Percentiles rank a stretch among this genome's conserved stretches.
Evolutionary conservation across 2,329 filamentous ascomycete species (phyloP).

Genomic region (Sporothrix pallida): DNA sequence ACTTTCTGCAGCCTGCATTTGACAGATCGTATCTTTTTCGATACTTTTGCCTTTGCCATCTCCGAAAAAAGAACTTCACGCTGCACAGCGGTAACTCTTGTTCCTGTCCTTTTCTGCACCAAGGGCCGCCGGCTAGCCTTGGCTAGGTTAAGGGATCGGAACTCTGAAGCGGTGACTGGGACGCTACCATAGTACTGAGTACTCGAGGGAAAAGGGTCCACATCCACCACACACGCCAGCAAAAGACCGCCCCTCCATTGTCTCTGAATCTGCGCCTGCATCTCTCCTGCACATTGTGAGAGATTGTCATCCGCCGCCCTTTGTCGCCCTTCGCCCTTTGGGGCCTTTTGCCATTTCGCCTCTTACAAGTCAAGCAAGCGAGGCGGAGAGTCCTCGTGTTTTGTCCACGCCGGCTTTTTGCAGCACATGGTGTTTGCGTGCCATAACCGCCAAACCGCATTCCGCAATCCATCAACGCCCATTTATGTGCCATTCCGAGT

Average conservation of each 20-base stretch:
- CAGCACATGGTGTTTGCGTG: slow-evolving; percentile 25
- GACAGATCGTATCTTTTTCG: too few species aligned
- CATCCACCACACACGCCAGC: slow-evolving; percentile 29
- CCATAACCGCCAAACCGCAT: background rate
- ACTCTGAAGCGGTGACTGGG: slow-evolving; percentile 33
- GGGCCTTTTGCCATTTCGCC: slow-evolving; percentile 20
- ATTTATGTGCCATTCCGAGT: slow-evolving; percentile 17
- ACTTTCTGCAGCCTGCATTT: background rate
- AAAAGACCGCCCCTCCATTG: slow-evolving; percentile 29
- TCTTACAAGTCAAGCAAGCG: slow-evolving; percentile 24
- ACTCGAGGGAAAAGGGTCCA: slow-evolving; percentile 31
- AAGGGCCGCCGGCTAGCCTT: slow-evolving; percentile 23
- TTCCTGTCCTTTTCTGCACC: slow-evolving; percentile 25
- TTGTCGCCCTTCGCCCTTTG: background rate
- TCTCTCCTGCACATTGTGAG: background rate
- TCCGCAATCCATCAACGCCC: background rate
- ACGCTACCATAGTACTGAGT: slow-evolving; percentile 25
- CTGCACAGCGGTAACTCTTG: slow-evolving; percentile 14
- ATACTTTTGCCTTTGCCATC: background rate
- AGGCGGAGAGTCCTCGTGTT: slow-evolving; percentile 25
- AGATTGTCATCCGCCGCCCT: background rate
- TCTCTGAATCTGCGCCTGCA: background rate
- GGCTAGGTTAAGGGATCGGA: slow-evolving; percentile 2
- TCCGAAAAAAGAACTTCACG: background rate
- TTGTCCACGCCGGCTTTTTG: slow-evolving; percentile 24